These are phyloP conservation scores for Beauveria australis DNA, from an alignment of 2,329 filamentous ascomycete genomes.

Conservation along the genomic window DNA sequence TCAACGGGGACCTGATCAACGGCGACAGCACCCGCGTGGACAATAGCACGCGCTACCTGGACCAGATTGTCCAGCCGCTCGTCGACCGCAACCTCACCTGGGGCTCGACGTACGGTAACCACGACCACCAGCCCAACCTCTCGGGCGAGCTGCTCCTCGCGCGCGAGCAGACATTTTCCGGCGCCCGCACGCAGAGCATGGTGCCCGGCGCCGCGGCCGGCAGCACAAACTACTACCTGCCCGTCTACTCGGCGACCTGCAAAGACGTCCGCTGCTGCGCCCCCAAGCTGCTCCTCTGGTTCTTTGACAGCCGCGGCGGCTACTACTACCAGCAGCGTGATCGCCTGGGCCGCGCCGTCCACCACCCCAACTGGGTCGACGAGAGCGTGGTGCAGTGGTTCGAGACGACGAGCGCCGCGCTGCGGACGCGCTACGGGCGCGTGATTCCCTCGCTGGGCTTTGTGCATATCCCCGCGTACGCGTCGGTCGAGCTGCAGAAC, in stretches of 20 bases:
- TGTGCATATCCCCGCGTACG: slow-evolving; percentile 39
- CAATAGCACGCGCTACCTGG: slow-evolving; percentile 49
- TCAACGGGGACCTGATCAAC: slow-evolving; percentile 62
- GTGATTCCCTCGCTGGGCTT: slow-evolving; percentile 38
- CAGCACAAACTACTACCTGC: slow-evolving; percentile 39
- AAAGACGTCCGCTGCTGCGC: slow-evolving; percentile 19
- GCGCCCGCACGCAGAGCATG: slow-evolving; percentile 33
- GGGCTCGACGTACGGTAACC: slow-evolving; percentile 65
- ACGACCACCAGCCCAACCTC: slow-evolving; percentile 55
- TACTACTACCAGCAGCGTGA: slow-evolving; percentile 35
- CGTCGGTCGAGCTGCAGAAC: slow-evolving; percentile 23
- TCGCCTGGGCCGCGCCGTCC: slow-evolving; percentile 21
- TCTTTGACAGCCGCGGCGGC: slow-evolving; percentile 61
- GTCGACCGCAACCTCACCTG: slow-evolving; percentile 48
- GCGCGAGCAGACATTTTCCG: slow-evolving; percentile 30
- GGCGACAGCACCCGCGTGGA: slow-evolving; percentile 51
- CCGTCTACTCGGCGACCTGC: slow-evolving; percentile 29
- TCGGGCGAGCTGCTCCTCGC: slow-evolving; percentile 35
- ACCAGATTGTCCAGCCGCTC: slow-evolving; percentile 51
- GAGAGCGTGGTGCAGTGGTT: slow-evolving; percentile 38
- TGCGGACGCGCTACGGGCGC: slow-evolving; percentile 24
- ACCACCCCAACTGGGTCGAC: slow-evolving; percentile 38
- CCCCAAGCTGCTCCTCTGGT: slow-evolving; percentile 53
- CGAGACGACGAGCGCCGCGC: slow-evolving; percentile 21
- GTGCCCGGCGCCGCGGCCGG: slow-evolving; percentile 28